These are phyloP conservation scores for Rutstroemia sydowiana DNA, from an alignment of 2,329 filamentous ascomycete species.

Conservation along the genomic window DNA sequence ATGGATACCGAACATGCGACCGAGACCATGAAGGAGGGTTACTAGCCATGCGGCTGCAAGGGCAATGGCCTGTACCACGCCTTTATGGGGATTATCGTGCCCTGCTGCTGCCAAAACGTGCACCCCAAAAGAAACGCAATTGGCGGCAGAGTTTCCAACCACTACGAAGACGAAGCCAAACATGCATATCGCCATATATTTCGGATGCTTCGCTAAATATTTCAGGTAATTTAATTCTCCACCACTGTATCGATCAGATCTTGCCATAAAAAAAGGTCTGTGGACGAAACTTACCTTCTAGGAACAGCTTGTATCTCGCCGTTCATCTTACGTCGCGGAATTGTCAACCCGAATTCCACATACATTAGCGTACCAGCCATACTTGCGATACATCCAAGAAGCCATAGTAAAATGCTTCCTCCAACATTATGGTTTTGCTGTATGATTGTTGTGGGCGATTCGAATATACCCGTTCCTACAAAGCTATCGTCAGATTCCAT, in stretches of 20 bases:
- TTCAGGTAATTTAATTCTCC: slow-evolving; percentile 40
- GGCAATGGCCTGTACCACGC: slow-evolving; percentile 40
- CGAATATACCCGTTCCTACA: slow-evolving; percentile 23
- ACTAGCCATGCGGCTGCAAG: slow-evolving; percentile 37
- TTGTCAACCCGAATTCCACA: slow-evolving; percentile 43
- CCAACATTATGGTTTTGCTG: slow-evolving; percentile 42
- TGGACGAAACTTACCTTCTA: slow-evolving; percentile 25
- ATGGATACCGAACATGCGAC: slow-evolving; percentile 41
- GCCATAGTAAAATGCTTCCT: slow-evolving; percentile 46
- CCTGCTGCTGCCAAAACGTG: slow-evolving; percentile 34
- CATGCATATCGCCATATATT: slow-evolving; percentile 30
- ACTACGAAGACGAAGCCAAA: slow-evolving; percentile 32
- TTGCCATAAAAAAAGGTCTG: background rate
- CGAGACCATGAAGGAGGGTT: slow-evolving; percentile 41
- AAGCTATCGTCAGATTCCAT: background rate
- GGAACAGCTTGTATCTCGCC: slow-evolving; percentile 36
- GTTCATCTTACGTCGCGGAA: slow-evolving; percentile 36
- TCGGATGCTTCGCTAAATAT: background rate
- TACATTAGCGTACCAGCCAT: slow-evolving; percentile 24
- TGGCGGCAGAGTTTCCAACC: slow-evolving; percentile 43
- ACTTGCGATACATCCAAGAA: slow-evolving; percentile 35
- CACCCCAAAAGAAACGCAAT: slow-evolving; percentile 44
- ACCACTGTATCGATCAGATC: slow-evolving; percentile 22
- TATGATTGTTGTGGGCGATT: slow-evolving; percentile 48
- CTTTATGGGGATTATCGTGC: slow-evolving; percentile 24